phyloP scores from a whole-genome alignment of 495 filamentous ascomycete genomes.

The Neurospora pannonica region DNA sequence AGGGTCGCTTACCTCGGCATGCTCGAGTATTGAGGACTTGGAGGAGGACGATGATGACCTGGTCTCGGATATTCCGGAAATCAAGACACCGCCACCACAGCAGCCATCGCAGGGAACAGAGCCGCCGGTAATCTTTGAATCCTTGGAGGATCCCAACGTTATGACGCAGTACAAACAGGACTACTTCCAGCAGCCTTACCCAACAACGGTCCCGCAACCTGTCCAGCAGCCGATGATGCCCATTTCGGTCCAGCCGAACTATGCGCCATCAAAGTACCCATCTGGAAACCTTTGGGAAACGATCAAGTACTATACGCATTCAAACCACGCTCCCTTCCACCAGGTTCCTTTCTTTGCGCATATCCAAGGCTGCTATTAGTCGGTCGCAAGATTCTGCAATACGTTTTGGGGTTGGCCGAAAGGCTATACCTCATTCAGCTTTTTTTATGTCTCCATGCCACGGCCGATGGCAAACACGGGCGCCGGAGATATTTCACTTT shows the following conservation, averaged over 20 bases:
- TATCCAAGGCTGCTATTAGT: slow-evolving; percentile 42
- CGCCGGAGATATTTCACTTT: not conserved
- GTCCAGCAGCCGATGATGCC: slow-evolving; percentile 17
- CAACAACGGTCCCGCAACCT: slow-evolving; percentile 8
- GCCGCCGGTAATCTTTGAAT: slow-evolving; percentile 29
- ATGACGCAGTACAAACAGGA: slow-evolving; percentile 30
- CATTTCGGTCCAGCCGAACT: slow-evolving; percentile 15
- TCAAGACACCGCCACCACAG: slow-evolving; percentile 30
- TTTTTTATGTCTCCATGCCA: not conserved
- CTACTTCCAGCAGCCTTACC: slow-evolving; percentile 29
- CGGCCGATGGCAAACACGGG: not conserved
- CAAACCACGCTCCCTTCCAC: slow-evolving; percentile 34
- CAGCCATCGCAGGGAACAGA: slow-evolving; percentile 12
- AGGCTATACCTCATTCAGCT: not conserved
- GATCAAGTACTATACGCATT: slow-evolving; percentile 28
- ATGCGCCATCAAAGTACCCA: slow-evolving; percentile 27
- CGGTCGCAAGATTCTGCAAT: not conserved
- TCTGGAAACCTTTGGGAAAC: slow-evolving; percentile 34
- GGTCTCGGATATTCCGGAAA: slow-evolving; percentile 31
- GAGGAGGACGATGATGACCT: slow-evolving; percentile 30
- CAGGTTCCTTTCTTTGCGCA: slow-evolving; percentile 36
- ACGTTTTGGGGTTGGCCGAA: not conserved
- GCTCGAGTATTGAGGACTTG: slow-evolving; percentile 36
- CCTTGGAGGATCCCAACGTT: slow-evolving; percentile 26
- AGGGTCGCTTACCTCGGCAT: slow-evolving; percentile 35